Conservation (phyloP, 495 filamentous ascomycete species). For the Podospora australis region DNA sequence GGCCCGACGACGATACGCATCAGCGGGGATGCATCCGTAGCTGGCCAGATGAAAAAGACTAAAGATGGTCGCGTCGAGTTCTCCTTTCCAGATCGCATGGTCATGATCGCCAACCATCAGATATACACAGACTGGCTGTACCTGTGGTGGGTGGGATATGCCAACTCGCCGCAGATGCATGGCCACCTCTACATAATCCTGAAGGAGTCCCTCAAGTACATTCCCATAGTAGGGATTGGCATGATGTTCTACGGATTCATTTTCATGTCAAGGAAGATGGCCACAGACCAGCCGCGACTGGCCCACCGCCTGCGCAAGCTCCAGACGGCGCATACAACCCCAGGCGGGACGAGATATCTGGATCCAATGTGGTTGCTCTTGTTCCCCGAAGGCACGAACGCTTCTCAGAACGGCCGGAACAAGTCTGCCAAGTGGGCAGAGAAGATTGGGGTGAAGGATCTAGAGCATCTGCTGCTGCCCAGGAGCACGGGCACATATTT, state of each 20-base stretch:
- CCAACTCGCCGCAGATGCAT: slow-evolving; percentile 58
- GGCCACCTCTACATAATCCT: slow-evolving; percentile 82
- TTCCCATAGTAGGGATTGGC: slow-evolving; percentile 68
- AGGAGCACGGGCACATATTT: slow-evolving; percentile 71
- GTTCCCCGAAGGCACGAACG: slow-evolving; percentile 80
- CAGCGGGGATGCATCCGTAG: slow-evolving; percentile 67
- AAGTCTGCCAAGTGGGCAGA: slow-evolving; percentile 62
- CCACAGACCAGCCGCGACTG: slow-evolving; percentile 64
- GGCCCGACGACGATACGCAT: slow-evolving; percentile 67
- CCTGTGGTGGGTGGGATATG: slow-evolving; percentile 81
- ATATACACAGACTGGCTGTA: slow-evolving; percentile 88
- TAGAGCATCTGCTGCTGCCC: slow-evolving; percentile 63
- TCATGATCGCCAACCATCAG: slow-evolving; percentile 83
- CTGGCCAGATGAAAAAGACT: slow-evolving; percentile 58
- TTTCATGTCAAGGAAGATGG: slow-evolving; percentile 78
- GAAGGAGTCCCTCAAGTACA: slow-evolving; percentile 72
- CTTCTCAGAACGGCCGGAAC: slow-evolving; percentile 55
- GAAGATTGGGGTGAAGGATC: slow-evolving; percentile 60
- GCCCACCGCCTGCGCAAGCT: slow-evolving; percentile 64
- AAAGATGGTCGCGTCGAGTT: slow-evolving; percentile 63
- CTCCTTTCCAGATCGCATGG: slow-evolving; percentile 66
- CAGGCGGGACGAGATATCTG: slow-evolving; percentile 45
- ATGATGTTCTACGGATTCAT: slow-evolving; percentile 83
- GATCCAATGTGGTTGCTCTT: slow-evolving; percentile 84
- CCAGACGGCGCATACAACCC: slow-evolving; percentile 45